phyloP scores from a whole-genome alignment of 768 basidiomycete genomes.

The Hypholoma fasciculare region DNA sequence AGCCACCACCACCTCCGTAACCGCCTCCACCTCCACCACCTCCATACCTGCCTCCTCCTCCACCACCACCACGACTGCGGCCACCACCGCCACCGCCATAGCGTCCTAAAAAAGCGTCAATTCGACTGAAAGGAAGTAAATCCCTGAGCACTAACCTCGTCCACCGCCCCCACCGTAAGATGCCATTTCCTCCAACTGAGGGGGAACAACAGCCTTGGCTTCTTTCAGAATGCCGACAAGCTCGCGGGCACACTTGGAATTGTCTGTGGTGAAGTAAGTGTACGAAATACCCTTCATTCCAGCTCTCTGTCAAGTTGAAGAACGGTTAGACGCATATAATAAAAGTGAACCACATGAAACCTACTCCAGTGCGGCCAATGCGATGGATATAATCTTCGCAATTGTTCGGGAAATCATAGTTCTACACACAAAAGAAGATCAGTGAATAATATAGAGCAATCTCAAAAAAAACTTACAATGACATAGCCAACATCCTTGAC shows the following conservation, averaged over 20 bases:
- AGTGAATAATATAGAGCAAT: conserved; percentile 4
- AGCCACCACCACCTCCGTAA: conserved; percentile 42
- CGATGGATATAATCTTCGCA: conserved; percentile 99
- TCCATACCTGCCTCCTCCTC: conserved; percentile 43
- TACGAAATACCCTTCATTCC: conserved; percentile 90
- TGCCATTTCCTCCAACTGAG: conserved; percentile 92
- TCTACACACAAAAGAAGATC: conserved; percentile 44
- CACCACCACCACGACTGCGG: conserved; percentile 34
- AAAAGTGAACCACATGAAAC: conserved; percentile 17
- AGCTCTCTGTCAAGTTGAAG: conserved; percentile 59
- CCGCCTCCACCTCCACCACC: conserved; percentile 48
- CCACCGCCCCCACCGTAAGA: conserved; percentile 84
- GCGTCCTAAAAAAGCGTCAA: conserved; percentile 45
- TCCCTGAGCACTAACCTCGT: conserved; percentile 47
- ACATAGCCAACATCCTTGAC: conserved; percentile 99
- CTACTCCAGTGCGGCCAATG: conserved; percentile 94
- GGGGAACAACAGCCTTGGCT: conserved; percentile 82
- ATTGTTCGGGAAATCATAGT: conserved; percentile 98
- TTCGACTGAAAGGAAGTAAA: conserved; percentile 1
- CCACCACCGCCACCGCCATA: conserved; percentile 47
- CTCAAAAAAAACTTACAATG: conserved; percentile 61
- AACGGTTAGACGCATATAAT: conserved; percentile 15
- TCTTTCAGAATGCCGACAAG: conserved; percentile 84
- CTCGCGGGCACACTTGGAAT: conserved; percentile 92
- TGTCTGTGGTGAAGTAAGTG: conserved; percentile 97